A percentile compares a stretch with the other conserved stretches of the same genome.
phyloP scores from a whole-genome alignment of 352 stramenopile genomes.

The Phytophthora fragariaefolia region DNA sequence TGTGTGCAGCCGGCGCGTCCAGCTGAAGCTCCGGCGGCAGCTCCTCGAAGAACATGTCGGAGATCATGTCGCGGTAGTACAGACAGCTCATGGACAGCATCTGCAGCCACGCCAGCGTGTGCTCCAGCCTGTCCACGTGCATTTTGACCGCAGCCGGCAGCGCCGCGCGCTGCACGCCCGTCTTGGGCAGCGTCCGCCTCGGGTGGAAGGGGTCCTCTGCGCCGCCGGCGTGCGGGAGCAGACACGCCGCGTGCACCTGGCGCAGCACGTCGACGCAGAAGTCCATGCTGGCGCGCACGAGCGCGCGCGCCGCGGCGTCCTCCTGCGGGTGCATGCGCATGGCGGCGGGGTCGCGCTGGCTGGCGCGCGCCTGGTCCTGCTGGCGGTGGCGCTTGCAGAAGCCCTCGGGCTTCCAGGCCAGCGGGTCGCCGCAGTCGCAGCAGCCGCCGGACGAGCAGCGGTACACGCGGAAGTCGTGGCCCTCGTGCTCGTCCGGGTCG shows the following conservation, averaged over 20 bases:
- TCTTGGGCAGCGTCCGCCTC: constrained; percentile 50
- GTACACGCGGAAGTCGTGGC: constrained; percentile 86
- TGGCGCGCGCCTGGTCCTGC: constrained; percentile 1
- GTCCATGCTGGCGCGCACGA: constrained; percentile 50
- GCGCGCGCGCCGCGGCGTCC: constrained; percentile 44
- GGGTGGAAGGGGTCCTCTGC: constrained; percentile 42
- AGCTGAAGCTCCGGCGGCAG: constrained; percentile 59
- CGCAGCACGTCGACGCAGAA: constrained; percentile 71
- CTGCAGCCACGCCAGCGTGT: constrained; percentile 72
- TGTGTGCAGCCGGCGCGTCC: constrained; percentile 22
- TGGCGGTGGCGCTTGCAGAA: constrained; percentile 79
- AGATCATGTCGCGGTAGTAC: constrained; percentile 69
- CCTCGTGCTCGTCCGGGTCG: constrained; percentile 78
- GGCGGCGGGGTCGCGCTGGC: neutral
- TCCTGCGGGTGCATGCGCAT: constrained; percentile 52
- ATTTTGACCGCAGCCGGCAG: constrained; percentile 59
- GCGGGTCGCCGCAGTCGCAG: constrained; percentile 82
- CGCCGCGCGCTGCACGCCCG: constrained; percentile 43
- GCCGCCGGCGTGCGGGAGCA: constrained; percentile 39
- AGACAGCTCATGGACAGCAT: constrained; percentile 77
- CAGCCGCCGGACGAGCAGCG: constrained; percentile 81
- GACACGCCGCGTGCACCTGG: constrained; percentile 61
- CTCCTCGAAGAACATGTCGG: constrained; percentile 59
- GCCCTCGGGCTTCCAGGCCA: constrained; percentile 78
- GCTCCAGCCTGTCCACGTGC: constrained; percentile 63